Evolutionary conservation across 805 yeast species (phyloP).

Genomic region (Saturnispora mendoncae): DNA sequence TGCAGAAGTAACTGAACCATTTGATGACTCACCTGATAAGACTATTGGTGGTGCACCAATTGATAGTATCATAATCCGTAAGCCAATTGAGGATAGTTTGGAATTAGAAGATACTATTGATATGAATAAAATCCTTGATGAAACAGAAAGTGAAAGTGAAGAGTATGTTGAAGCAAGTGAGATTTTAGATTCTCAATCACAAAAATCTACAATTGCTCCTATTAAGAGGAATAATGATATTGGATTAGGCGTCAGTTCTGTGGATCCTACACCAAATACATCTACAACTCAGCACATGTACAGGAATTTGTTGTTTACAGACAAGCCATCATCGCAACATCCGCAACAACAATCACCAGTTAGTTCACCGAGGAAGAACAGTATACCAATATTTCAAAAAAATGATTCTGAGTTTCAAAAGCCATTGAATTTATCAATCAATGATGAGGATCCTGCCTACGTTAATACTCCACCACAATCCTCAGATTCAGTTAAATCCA

Average conservation of each 20-base stretch:
- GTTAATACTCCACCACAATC: too few species aligned
- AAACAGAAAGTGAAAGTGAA: not conserved
- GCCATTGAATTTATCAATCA: too few species aligned
- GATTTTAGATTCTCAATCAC: too few species aligned
- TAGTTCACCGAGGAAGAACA: constrained; percentile 8
- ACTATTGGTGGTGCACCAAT: constrained; percentile 1
- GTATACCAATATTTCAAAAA: constrained; percentile 8
- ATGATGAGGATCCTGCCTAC: too few species aligned
- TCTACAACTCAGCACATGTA: constrained; percentile 9
- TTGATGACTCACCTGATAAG: constrained; percentile 8
- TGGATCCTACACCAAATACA: not conserved
- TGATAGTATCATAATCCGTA: constrained; percentile 1
- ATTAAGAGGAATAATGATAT: not conserved
- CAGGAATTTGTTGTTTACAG: constrained; percentile 9
- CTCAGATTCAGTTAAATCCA: not conserved
- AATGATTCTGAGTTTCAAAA: not conserved
- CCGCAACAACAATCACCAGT: not conserved
- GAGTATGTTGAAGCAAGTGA: constrained; percentile 1
- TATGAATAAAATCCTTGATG: not conserved
- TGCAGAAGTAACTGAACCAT: constrained; percentile 13
- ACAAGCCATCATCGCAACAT: not conserved
- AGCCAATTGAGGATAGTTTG: constrained; percentile 1
- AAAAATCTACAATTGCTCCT: not conserved
- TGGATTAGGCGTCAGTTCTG: constrained; percentile 2
- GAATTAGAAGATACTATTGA: constrained; percentile 1